Conservation (phyloP, 2,329 filamentous ascomycete genomes). For the Diaporthe eres region DNA sequence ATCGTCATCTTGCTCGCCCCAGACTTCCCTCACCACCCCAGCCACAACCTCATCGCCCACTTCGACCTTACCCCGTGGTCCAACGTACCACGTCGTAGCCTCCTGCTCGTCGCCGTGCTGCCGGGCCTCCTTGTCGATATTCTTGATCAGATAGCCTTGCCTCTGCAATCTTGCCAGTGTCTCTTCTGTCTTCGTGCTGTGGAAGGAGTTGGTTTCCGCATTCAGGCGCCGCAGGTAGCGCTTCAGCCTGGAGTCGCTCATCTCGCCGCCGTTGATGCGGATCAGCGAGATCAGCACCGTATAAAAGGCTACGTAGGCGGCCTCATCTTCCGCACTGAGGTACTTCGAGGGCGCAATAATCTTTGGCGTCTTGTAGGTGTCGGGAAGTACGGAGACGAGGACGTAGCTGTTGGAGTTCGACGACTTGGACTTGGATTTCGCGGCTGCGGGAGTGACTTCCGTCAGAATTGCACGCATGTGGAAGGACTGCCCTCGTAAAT, state of each 20-base stretch:
- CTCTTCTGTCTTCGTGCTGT: slow-evolving; percentile 81
- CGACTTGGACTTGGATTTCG: slow-evolving; percentile 62
- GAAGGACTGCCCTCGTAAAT: slow-evolving; percentile 44
- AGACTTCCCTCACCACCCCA: slow-evolving; percentile 75
- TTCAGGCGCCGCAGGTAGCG: slow-evolving; percentile 83
- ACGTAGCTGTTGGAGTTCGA: slow-evolving; percentile 80
- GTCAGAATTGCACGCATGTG: slow-evolving; percentile 4
- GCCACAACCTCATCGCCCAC: slow-evolving; percentile 83
- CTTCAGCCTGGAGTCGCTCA: slow-evolving; percentile 84
- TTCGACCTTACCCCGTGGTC: slow-evolving; percentile 87
- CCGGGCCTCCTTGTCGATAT: slow-evolving; percentile 72
- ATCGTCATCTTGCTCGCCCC: slow-evolving; percentile 60
- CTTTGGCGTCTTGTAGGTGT: slow-evolving; percentile 73
- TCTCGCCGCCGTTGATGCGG: slow-evolving; percentile 77
- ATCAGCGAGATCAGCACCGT: slow-evolving; percentile 85
- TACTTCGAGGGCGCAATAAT: slow-evolving; percentile 79
- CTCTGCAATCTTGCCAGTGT: slow-evolving; percentile 81
- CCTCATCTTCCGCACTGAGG: slow-evolving; percentile 77
- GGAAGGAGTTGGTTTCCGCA: slow-evolving; percentile 78
- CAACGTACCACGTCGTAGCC: slow-evolving; percentile 84
- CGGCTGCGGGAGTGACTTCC: slow-evolving; percentile 46
- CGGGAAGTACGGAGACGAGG: slow-evolving; percentile 80
- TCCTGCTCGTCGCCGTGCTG: slow-evolving; percentile 75
- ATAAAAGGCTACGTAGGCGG: slow-evolving; percentile 86
- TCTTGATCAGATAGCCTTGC: slow-evolving; percentile 86